These are phyloP conservation scores for Nicotiana obtusifolia DNA, from an alignment of 257 asterid species.

Conservation along the genomic window DNA sequence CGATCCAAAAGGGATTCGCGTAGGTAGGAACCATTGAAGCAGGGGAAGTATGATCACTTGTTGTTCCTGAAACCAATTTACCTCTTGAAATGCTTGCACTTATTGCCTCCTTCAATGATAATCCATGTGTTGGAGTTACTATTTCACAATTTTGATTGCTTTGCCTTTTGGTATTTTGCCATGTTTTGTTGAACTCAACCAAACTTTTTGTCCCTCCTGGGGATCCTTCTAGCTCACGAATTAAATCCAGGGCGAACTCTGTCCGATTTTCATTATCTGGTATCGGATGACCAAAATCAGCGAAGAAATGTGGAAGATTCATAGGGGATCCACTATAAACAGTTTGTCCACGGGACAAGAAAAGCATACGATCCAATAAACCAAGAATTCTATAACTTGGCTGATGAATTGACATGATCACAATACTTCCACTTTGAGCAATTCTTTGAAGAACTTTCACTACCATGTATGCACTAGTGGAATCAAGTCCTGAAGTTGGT, in stretches of 20 bases:
- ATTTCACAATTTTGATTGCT: not conserved
- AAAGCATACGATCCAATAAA: conserved; percentile 52
- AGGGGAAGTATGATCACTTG: conserved; percentile 12
- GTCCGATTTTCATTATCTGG: conserved; percentile 63
- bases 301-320: conserved; percentile 42
- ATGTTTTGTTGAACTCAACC: conserved; percentile 55
- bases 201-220: conserved; percentile 61
- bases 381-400: conserved; percentile 73
- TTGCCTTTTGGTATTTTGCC: conserved; percentile 38
- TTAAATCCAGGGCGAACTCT: conserved; percentile 66
- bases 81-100: conserved; percentile 71
- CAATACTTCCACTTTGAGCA: conserved; percentile 78
- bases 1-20: conserved; percentile 63
- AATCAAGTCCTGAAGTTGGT: conserved; percentile 80
- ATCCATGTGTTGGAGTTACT: conserved; percentile 8
- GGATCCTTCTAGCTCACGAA: conserved; percentile 69
- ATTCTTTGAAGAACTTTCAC: conserved; percentile 70
- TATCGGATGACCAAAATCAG: conserved; percentile 73
- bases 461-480: conserved; percentile 86
- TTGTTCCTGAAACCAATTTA: conserved; percentile 59
- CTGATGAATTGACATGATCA: conserved; percentile 78
- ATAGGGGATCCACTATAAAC: conserved; percentile 73
- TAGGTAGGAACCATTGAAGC: conserved; percentile 44
- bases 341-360: conserved; percentile 64
- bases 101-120: conserved; percentile 60